Base-by-base conservation (phyloP, 257 asterid species). In the Nicotiana tomentosiformis region DNA sequence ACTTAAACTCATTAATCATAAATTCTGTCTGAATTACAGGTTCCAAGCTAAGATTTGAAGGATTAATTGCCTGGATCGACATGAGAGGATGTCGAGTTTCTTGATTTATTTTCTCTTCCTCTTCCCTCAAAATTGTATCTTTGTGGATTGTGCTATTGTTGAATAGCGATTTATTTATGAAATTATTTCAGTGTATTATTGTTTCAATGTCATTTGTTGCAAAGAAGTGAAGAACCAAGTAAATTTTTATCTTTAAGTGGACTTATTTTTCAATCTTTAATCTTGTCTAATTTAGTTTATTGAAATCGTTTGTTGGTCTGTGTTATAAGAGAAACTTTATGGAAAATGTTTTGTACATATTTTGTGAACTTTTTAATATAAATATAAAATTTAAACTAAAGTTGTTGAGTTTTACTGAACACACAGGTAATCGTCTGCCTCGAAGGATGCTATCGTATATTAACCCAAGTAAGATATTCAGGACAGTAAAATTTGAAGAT, bases 61-160 rank as follows among this genome's bases (percentile, higher is more conserved):
- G 43, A 37, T 2, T 39, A 26, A 77, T 49, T 68, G 82, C 53
- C 46, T 66, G 69, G 37, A 69, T 86, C 82, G 89, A 83, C 91
- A 86, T 83, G 89, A 88, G 87, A 64, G 91, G 92, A 86, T 89
- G 91, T 86, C 88, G 20, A 66, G 82, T 51, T 69, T 79, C 17
- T 43, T 43, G 23, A 61, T 76, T 81, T 35, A 10, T 55, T 56
- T 58, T 81, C 57, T 56, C 20, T 35, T n/a, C 26, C 17, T 77
- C 33, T 6, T 49, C 35, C 66, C 10, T 46, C 78, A 23, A 72
- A 66, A 35, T 80, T 58, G 72, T 61, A 57, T 60, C 49, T 18
- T 60, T 6, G 37, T 78, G 79, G 83, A 32, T 83, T 83, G 55
- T 65, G 12, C 79, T 72, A 46, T 74, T 74, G 35, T 66, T 57